Evolutionary conservation across 768 basidiomycete species (phyloP).

Genomic region (Pleurotus sapidus): DNA sequence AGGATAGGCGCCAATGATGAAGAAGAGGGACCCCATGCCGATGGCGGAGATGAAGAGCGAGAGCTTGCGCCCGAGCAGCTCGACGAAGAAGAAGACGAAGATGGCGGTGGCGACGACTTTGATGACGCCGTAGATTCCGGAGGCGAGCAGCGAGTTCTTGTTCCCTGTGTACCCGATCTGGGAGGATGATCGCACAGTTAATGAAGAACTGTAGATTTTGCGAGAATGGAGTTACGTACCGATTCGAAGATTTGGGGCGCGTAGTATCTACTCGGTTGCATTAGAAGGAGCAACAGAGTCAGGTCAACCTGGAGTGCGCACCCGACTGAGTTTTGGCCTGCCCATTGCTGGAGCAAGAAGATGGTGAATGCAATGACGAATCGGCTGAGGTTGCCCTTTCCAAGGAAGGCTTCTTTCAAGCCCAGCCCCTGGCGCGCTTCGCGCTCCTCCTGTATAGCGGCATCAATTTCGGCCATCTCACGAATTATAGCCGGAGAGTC

Average conservation of each 20-base stretch:
- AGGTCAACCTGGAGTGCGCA: not conserved
- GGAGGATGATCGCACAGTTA: not conserved
- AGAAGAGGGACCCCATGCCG: conserved; percentile 80
- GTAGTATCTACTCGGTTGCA: conserved; percentile 44
- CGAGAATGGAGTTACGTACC: conserved; percentile 28
- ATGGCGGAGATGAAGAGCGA: conserved; percentile 72
- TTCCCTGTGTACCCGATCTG: conserved; percentile 68
- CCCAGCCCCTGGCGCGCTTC: conserved; percentile 62
- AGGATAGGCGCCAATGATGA: conserved; percentile 83
- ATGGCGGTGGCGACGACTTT: conserved; percentile 65
- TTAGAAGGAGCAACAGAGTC: not conserved
- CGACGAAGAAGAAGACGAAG: conserved; percentile 68
- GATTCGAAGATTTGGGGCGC: conserved; percentile 73
- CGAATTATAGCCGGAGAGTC: conserved; percentile 27
- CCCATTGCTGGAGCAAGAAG: conserved; percentile 81
- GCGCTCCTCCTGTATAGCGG: conserved; percentile 28
- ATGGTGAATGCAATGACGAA: conserved; percentile 84
- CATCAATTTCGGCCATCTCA: conserved; percentile 29
- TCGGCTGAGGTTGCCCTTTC: conserved; percentile 78
- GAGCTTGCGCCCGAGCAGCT: conserved; percentile 63
- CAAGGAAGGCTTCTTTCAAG: conserved; percentile 68
- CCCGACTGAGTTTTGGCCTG: conserved; percentile 79
- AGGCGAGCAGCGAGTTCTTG: conserved; percentile 63
- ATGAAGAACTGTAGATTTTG: conserved; percentile 3
- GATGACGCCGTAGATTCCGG: conserved; percentile 67